Conservation (phyloP, 768 basidiomycete species). For the Mycena polygramma region DNA sequence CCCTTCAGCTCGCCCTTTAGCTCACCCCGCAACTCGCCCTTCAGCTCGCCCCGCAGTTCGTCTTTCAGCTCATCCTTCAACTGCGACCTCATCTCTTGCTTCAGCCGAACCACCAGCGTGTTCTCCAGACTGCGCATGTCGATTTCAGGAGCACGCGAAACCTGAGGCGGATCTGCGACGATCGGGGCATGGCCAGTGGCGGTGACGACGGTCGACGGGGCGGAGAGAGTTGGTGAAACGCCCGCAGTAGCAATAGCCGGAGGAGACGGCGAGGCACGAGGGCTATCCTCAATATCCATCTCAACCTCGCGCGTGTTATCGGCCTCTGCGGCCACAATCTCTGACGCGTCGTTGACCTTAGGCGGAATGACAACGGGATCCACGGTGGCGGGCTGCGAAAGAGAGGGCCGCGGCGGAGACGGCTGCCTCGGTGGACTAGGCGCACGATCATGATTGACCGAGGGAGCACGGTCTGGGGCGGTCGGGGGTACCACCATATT, state of each 20-base stretch:
- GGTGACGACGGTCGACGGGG: background rate
- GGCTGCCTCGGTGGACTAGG: background rate
- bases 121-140: constrained; percentile 33
- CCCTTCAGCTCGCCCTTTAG: constrained; percentile 16
- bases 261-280: constrained; percentile 13
- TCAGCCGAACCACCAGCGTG: constrained; percentile 22
- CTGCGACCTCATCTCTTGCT: constrained; percentile 27
- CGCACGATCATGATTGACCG: constrained; percentile 4
- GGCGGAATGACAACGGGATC: background rate
- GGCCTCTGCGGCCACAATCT: background rate
- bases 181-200: constrained; percentile 1
- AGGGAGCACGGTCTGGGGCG: background rate
- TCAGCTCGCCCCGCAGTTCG: constrained; percentile 15
- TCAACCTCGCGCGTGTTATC: constrained; percentile 16
- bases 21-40: constrained; percentile 13
- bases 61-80: constrained; percentile 10
- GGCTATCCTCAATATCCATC: constrained; percentile 24
- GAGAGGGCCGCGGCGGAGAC: background rate
- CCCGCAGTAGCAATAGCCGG: background rate
- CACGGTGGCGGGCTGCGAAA: background rate
- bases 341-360: background rate
- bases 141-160: constrained; percentile 21
- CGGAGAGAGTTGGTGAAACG: background rate
- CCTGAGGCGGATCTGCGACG: background rate
- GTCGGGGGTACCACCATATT: background rate